phyloP scores from a whole-genome alignment of 257 asterid species.

The Solanum habrochaites region DNA sequence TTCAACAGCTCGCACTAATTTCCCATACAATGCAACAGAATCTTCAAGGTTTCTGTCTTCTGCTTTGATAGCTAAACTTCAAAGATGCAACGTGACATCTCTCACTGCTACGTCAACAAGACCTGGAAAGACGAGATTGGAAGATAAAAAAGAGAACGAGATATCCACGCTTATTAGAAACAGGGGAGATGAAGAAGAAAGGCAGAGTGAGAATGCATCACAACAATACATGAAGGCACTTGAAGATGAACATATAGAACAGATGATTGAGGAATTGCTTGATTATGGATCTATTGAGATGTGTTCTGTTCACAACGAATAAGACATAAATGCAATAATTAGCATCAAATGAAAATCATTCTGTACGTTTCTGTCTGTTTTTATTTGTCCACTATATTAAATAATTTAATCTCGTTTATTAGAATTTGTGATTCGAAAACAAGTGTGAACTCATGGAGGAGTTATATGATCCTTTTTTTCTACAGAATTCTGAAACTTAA shows the following conservation, averaged over 20 bases:
- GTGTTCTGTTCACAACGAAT: conserved; percentile 16
- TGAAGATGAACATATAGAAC: conserved; percentile 57
- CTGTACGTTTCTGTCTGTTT: not conserved
- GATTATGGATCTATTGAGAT: conserved; percentile 53
- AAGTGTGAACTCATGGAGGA: too few relatives aligned
- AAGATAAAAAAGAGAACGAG: not conserved
- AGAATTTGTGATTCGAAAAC: too few relatives aligned
- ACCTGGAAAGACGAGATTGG: not conserved
- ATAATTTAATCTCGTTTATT: too few relatives aligned
- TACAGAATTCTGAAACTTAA: not conserved
- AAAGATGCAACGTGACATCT: conserved; percentile 52
- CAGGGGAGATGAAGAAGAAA: not conserved
- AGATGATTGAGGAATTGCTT: conserved; percentile 64
- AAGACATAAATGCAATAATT: not conserved
- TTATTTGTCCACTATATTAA: too few relatives aligned
- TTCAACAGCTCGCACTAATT: conserved; percentile 53
- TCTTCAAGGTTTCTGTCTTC: conserved; percentile 37
- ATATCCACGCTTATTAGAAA: not conserved
- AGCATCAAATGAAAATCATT: not conserved
- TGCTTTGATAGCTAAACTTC: conserved; percentile 47
- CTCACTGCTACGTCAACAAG: conserved; percentile 27
- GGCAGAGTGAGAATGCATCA: not conserved
- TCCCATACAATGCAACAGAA: conserved; percentile 26
- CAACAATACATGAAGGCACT: conserved; percentile 23
- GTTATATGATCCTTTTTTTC: not conserved